A percentile compares a stretch with the other conserved stretches of the same genome.
Evolutionary conservation across 1,284 basidiomycete genomes (phyloP).

Genomic region (Pascua guehoae): DNA sequence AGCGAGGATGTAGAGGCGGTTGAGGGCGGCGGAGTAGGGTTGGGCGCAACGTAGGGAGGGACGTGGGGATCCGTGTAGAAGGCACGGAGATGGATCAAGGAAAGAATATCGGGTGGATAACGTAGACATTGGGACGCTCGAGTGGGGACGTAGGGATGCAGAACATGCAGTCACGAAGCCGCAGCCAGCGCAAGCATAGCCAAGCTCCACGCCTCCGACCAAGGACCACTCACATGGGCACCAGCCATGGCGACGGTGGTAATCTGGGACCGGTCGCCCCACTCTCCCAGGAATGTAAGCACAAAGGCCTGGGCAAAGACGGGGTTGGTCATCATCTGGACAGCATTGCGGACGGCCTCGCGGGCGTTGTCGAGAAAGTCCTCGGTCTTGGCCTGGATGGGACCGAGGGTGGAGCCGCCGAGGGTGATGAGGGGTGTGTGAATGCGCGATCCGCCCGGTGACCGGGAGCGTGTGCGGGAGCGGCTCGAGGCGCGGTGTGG

Average conservation of each 20-base stretch:
- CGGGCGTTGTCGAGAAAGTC: slow-evolving; percentile 2
- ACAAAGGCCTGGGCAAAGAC: slow-evolving; percentile 95
- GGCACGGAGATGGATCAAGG: too few relatives aligned
- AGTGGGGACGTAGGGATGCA: background rate
- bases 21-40: too few relatives aligned
- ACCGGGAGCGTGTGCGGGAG: background rate
- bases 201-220: too few relatives aligned
- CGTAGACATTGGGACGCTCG: background rate
- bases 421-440: slow-evolving; percentile 6
- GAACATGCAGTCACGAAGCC: too few relatives aligned
- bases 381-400: slow-evolving; percentile 5
- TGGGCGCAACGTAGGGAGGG: too few relatives aligned
- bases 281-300: slow-evolving; percentile 94
- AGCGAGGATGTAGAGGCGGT: too few relatives aligned
- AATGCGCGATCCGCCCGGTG: background rate
- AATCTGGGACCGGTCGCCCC: slow-evolving; percentile 97
- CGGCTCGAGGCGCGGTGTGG: background rate
- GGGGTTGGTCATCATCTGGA: slow-evolving; percentile 77
- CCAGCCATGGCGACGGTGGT: slow-evolving; percentile 95
- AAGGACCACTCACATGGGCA: slow-evolving; percentile 70
- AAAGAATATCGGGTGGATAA: background rate
- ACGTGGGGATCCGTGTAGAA: too few relatives aligned
- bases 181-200: too few relatives aligned
- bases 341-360: slow-evolving; percentile 30
- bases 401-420: slow-evolving; percentile 3